A percentile compares a stretch with the other conserved stretches of the same genome.
These are phyloP conservation scores for Verticillium dahliae DNA, from an alignment of 2,329 filamentous ascomycete genomes.

Conservation along the genomic window DNA sequence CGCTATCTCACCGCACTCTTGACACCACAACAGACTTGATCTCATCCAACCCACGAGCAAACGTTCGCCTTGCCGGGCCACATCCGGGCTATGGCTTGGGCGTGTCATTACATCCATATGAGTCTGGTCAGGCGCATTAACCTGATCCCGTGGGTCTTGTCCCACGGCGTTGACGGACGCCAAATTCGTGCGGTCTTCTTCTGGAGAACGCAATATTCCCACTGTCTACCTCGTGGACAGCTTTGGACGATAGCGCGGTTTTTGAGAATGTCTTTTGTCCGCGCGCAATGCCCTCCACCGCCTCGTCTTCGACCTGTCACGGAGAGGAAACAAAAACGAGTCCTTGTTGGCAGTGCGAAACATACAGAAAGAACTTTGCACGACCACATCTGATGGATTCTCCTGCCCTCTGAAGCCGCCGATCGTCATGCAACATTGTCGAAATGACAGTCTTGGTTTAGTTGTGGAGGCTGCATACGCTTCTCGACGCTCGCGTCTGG, in stretches of 20 bases:
- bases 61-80: constrained; percentile 31
- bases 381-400: constrained; percentile 13
- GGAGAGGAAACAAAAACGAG: constrained; percentile 92
- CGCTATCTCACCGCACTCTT: constrained; percentile 17
- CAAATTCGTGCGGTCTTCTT: constrained; percentile 30
- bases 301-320: constrained; percentile 24
- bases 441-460: constrained; percentile 13
- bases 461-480: neutral
- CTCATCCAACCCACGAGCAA: constrained; percentile 10
- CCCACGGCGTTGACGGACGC: constrained; percentile 40
- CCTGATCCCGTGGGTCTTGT: constrained; percentile 34
- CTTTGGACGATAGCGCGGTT: constrained; percentile 64
- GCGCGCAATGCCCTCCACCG: constrained; percentile 61
- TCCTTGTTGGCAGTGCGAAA: constrained; percentile 79
- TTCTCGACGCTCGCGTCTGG: neutral
- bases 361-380: constrained; percentile 63
- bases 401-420: constrained; percentile 15
- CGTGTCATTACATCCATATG: constrained; percentile 37
- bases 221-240: constrained; percentile 30
- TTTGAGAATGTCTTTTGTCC: constrained; percentile 97
- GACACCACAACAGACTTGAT: neutral
- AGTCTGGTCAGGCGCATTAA: constrained; percentile 53
- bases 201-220: constrained; percentile 31
- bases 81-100: constrained; percentile 30
- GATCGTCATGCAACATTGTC: constrained; percentile 16